phyloP scores from a whole-genome alignment of 2,329 filamentous ascomycete genomes.

The Magnaporthiopsis rhizophila region DNA sequence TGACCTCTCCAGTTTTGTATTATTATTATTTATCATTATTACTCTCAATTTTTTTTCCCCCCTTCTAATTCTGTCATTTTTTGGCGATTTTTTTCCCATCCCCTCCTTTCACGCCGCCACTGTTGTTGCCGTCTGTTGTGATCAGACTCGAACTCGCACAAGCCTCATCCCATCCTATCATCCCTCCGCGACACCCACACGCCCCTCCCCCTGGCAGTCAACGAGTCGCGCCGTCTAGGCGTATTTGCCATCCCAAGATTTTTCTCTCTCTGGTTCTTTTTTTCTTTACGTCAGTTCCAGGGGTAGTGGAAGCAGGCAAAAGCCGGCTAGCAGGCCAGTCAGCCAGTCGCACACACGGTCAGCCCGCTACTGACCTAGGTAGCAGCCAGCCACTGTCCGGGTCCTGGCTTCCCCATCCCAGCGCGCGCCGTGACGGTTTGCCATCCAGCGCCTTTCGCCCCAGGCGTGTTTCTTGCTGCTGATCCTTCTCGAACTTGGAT shows the following conservation, averaged over 20 bases:
- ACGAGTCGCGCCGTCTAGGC: neutral
- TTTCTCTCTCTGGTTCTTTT: neutral
- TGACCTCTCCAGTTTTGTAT: neutral
- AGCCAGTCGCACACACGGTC: neutral
- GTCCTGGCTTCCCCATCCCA: neutral
- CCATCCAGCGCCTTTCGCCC: neutral
- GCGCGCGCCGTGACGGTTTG: neutral
- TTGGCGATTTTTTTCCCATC: no score
- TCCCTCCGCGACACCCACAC: no score
- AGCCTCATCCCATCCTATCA: neutral
- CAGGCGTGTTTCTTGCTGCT: neutral
- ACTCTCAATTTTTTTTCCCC: neutral
- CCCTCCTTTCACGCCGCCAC: neutral
- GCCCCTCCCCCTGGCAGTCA: neutral
- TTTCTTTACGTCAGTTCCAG: neutral
- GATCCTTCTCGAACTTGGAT: neutral
- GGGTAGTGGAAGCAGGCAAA: neutral
- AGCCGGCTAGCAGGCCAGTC: neutral
- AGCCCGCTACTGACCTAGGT: neutral
- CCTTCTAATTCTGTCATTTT: no score
- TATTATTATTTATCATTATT: neutral
- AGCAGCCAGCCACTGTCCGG: neutral
- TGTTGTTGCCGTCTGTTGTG: neutral
- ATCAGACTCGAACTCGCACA: neutral
- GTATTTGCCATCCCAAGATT: neutral